phyloP scores from a whole-genome alignment of 495 filamentous ascomycete species.

The Hypoxylon lienhwacheense region DNA sequence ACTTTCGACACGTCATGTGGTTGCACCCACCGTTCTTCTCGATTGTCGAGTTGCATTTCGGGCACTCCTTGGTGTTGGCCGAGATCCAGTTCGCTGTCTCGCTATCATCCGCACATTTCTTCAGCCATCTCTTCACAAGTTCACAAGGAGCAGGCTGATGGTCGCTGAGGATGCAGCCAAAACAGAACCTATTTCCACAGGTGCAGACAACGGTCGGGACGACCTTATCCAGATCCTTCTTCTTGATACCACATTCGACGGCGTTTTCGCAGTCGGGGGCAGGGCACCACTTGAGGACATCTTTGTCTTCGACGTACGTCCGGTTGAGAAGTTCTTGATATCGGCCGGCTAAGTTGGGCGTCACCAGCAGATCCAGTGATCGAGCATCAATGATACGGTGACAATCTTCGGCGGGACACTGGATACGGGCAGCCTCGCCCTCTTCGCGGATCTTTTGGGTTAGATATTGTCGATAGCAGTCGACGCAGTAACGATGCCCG shows the following conservation, averaged over 20 bases:
- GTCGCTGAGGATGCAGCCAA: slow-evolving; percentile 89
- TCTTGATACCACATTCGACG: slow-evolving; percentile 82
- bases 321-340: slow-evolving; percentile 86
- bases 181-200: slow-evolving; percentile 88
- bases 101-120: slow-evolving; percentile 98
- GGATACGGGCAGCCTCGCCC: slow-evolving; percentile 90
- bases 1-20: slow-evolving; percentile 99
- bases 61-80: slow-evolving; percentile 97
- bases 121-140: slow-evolving; percentile 92
- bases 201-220: slow-evolving; percentile 87
- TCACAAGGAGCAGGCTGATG: slow-evolving; percentile 92
- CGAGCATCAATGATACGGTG: slow-evolving; percentile 88
- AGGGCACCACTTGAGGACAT: slow-evolving; percentile 93
- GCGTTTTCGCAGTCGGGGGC: slow-evolving; percentile 94
- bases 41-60: slow-evolving; percentile 92
- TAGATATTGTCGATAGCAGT: slow-evolving; percentile 91
- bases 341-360: slow-evolving; percentile 68
- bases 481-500: slow-evolving; percentile 90
- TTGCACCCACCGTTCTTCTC: slow-evolving; percentile 99
- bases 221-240: slow-evolving; percentile 76
- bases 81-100: slow-evolving; percentile 99
- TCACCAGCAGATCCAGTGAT: slow-evolving; percentile 80
- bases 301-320: slow-evolving; percentile 96
- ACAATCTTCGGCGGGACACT: slow-evolving; percentile 87
- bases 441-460: slow-evolving; percentile 90